phyloP scores from a whole-genome alignment of 2,329 filamentous ascomycete species.

The Cladosporium austrohemisphaericum region DNA sequence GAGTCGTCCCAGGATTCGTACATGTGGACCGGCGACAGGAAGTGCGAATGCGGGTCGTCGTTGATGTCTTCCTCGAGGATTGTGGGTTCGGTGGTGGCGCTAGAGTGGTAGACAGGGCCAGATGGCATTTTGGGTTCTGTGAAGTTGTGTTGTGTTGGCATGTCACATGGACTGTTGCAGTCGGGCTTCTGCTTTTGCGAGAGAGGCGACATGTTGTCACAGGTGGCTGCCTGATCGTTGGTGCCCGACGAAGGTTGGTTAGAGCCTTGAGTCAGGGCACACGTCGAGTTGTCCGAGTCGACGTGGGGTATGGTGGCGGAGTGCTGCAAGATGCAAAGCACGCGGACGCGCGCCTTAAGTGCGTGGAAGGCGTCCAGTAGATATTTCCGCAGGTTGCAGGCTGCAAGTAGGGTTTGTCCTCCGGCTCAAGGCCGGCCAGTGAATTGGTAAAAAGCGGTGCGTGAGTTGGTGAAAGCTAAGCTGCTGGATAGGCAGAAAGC shows the following conservation, averaged over 20 bases:
- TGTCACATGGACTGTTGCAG: not conserved
- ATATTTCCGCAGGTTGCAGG: not conserved
- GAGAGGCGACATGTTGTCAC: not conserved
- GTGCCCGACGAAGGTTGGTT: not conserved
- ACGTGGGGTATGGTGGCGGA: slow-evolving; percentile 8
- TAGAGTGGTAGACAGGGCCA: not conserved
- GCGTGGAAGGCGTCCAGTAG: not conserved
- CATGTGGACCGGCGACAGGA: slow-evolving; percentile 30
- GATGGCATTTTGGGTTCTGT: slow-evolving; percentile 7
- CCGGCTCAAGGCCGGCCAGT: slow-evolving; percentile 13
- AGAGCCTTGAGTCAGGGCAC: not conserved
- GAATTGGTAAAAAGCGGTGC: not conserved
- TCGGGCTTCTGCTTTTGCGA: not conserved
- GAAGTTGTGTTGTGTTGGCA: not conserved
- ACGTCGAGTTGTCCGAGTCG: not conserved
- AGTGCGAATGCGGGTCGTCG: slow-evolving; percentile 30
- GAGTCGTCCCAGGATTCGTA: slow-evolving; percentile 31
- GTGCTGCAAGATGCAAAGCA: slow-evolving; percentile 6
- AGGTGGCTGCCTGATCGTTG: not conserved
- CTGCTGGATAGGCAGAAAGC: slow-evolving; percentile 1
- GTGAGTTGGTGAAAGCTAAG: not conserved
- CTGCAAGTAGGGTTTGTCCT: not conserved
- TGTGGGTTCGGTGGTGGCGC: slow-evolving; percentile 16
- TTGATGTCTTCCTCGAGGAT: slow-evolving; percentile 27
- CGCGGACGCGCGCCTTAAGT: not conserved